Conservation (phyloP, 2,329 filamentous ascomycete species). For the Aspergillus sp. region DNA sequence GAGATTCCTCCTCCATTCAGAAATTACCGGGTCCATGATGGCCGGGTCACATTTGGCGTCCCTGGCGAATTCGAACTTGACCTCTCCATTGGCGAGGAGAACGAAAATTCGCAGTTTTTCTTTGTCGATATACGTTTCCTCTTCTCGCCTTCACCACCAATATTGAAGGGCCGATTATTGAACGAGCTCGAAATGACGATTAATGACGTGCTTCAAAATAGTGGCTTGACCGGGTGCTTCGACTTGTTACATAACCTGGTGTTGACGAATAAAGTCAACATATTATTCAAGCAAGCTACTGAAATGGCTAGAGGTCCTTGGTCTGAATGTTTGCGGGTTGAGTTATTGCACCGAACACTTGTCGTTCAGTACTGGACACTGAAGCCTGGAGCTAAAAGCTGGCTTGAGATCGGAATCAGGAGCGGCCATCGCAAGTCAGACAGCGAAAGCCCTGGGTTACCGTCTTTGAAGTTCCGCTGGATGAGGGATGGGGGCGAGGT, state of each 20-base stretch:
- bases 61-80: conserved; percentile 88
- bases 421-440: conserved; percentile 22
- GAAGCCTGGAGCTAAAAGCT: conserved; percentile 73
- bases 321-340: conserved; percentile 75
- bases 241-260: conserved; percentile 83
- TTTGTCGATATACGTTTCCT: conserved; percentile 89
- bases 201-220: conserved; percentile 68
- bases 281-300: conserved; percentile 74
- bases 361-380: conserved; percentile 89
- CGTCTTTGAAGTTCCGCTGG: conserved; percentile 64
- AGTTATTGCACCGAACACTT: conserved; percentile 77
- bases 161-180: conserved; percentile 64
- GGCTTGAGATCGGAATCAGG: conserved; percentile 80
- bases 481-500: conserved; percentile 80
- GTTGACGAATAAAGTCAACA: conserved; percentile 84
- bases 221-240: conserved; percentile 79
- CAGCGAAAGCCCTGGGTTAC: conserved; percentile 22
- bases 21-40: conserved; percentile 75
- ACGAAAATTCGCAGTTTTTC: conserved; percentile 80
- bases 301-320: conserved; percentile 71
- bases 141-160: conserved; percentile 69
- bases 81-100: conserved; percentile 84
- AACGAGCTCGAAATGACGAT: conserved; percentile 68
- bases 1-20: conserved; percentile 76
- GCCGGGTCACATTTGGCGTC: conserved; percentile 87